Base-by-base conservation (phyloP, 108 stramenopile genomes). In the Hondaea fermentalgiana region DNA sequence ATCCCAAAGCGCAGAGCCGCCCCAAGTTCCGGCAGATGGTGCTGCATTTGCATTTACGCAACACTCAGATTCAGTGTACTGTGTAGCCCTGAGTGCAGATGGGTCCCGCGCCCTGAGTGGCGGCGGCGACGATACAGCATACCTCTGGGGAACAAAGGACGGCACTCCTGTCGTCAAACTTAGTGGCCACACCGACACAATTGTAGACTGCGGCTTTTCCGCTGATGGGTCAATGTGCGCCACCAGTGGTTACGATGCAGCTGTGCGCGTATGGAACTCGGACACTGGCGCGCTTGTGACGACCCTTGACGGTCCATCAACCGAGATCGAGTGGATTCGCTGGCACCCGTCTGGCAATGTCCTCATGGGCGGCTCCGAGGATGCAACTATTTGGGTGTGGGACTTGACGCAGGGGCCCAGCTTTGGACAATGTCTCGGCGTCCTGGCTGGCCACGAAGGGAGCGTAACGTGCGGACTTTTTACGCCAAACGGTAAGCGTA, bases 351-450 rank as follows among this genome's bases (percentile, higher is more conserved):
- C 95, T 87, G 98, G 98, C 1, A 97, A 93, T 53, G 93, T 97
- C 16, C 59, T 99, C 58, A 90, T 98, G 87, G 96, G 95, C 8
- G 98, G 98, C 83, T 96, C 96, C 43, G 90, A 94, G 60, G 98
- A 99, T 89, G 96, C 96, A 16, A 99, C 98, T 8, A 93, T 96
- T 29, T 99, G 98, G 98, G 96, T 99, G 97, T 99, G 96, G 92
- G 96, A 97, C 87, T 23, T 69, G 35, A 69, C 64, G 14, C 25
- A 28, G 25, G 64, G 64, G 10, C 89, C 95, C n/a, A 93, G 94
- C n/a, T 92, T 94, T 60, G 95, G 96, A 25, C 89, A 95, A 45
- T 97, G 97, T 92, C 92, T 99, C 71, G 96, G 96, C 90, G 98
- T 99, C 64, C 97, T 98, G 92, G 96, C 97, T 3, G 98, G 98